Evolutionary conservation across 1,284 basidiomycete species (phyloP).

Genomic region (Peniophora sp.): DNA sequence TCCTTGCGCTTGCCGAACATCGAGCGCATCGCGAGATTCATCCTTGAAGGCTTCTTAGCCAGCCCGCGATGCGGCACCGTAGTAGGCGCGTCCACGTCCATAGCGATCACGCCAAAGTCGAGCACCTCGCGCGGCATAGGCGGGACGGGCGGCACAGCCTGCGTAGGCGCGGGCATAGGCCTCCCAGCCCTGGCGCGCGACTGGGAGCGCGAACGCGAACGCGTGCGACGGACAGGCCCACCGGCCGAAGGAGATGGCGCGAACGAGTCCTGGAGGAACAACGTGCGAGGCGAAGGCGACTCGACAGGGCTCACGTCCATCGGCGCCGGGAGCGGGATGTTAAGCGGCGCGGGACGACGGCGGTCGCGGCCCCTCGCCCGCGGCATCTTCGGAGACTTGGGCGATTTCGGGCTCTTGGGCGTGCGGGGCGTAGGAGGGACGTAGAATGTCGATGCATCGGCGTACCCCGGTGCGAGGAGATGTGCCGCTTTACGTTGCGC

Average conservation of each 20-base stretch:
- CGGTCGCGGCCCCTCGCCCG: conserved; percentile 23
- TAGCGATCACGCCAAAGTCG: too few relatives aligned
- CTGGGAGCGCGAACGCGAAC: too few relatives aligned
- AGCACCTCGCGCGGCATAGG: background rate
- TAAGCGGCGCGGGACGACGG: conserved; percentile 38
- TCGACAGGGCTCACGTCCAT: background rate
- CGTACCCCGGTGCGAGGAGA: conserved; percentile 31
- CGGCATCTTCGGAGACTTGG: background rate
- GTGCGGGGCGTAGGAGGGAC: conserved; percentile 9
- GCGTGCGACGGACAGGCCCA: background rate
- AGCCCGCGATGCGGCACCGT: background rate
- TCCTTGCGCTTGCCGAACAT: conserved; percentile 1
- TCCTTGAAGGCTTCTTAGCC: conserved; percentile 4
- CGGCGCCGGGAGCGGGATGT: conserved; percentile 20
- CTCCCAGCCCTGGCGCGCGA: too few relatives aligned
- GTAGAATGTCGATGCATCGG: conserved; percentile 29
- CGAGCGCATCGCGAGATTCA: background rate
- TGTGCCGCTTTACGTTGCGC: conserved; percentile 30
- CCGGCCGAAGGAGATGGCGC: background rate
- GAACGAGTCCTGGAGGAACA: conserved; percentile 5
- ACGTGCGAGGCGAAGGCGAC: background rate
- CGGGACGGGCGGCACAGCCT: background rate
- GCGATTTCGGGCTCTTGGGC: conserved; percentile 14
- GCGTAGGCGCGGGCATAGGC: conserved; percentile 1
- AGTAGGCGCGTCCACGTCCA: background rate